Evolutionary conservation across 2,329 filamentous ascomycete species (phyloP).

Genomic region (Aspergillus udagawae): DNA sequence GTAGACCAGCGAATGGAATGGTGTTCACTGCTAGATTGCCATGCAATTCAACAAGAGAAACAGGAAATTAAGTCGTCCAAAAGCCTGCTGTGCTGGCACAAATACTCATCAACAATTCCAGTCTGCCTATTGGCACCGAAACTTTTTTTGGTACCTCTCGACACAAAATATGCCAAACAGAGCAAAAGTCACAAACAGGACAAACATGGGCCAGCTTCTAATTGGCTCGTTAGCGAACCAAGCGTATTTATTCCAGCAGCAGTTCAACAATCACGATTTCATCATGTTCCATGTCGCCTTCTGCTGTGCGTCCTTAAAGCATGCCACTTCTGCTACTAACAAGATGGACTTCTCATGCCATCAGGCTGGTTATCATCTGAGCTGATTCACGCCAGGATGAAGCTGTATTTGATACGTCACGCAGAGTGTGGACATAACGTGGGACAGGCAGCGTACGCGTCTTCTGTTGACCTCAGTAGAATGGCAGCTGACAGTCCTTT

Average conservation of each 20-base stretch:
- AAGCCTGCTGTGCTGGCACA: neutral
- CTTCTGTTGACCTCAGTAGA: neutral
- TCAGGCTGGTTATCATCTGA: neutral
- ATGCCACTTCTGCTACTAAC: neutral
- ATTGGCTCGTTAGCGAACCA: conserved; percentile 20
- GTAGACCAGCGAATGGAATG: neutral
- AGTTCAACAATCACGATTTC: neutral
- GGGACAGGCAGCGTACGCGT: conserved; percentile 42
- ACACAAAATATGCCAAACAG: conserved; percentile 1
- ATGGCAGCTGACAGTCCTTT: neutral
- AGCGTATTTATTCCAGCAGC: neutral
- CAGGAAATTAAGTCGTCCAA: neutral
- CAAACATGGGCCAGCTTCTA: conserved; percentile 9
- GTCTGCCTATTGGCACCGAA: conserved; percentile 1
- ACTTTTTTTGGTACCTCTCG: conserved; percentile 11
- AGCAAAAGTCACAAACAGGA: conserved; percentile 11
- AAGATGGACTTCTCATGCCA: neutral
- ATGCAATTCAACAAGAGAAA: neutral
- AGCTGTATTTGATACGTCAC: conserved; percentile 75
- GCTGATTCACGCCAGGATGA: conserved; percentile 40
- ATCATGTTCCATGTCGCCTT: neutral
- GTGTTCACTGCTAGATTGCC: neutral
- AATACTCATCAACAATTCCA: neutral
- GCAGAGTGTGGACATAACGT: conserved; percentile 90
- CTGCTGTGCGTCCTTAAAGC: neutral